Base-by-base conservation (phyloP, 441 rosid species). In the Macaranga tanarius region DNA sequence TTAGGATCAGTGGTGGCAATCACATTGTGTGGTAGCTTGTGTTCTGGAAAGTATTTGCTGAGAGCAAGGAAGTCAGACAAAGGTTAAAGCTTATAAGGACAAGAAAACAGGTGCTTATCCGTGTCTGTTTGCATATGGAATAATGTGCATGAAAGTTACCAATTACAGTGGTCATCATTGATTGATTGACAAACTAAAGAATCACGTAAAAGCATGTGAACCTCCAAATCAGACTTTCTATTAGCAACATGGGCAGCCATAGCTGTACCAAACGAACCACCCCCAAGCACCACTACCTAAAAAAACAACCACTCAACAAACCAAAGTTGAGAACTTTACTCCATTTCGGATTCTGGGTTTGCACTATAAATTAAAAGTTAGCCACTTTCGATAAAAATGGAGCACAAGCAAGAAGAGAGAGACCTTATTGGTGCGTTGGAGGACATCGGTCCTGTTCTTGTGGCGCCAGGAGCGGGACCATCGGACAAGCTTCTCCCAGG, bases 221-320 rank as follows among this genome's bases (percentile, higher is more conserved):
- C 98, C 70, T 91, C 90, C 69, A 93, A 74, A 62, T 87, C 86
- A 13, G 84, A 73, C 84, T 89, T 93, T 77, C 84, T 81, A 68
- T 71, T 81, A 40, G 97, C 98, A 78, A 90, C 85, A 79, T 93
- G 98, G 7, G 98, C 92, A 45, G 97, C 97, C 97, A 93, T 90
- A 66, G 97, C 97, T 0, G 97, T 93, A 74, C 93, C 98, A 81
- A 93, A 93, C 23, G 98, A 93, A 34, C 98, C 98, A 64, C 98
- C 98, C 70, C 98, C 97, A 70, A 93, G 91, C 78, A 93, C 98
- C 75, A 89, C 98, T 60, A 93, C 97, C 97, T 93, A 73, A 26
- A 67, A 38, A 31, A 54, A 10, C 20, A 26, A 34, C n/a, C n/a
- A n/a, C n/a, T n/a, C n/a, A n/a, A n/a, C n/a, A 61, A 50, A 10